Conservation (phyloP, 257 asterid genomes). For the Capsicum chinense region DNA sequence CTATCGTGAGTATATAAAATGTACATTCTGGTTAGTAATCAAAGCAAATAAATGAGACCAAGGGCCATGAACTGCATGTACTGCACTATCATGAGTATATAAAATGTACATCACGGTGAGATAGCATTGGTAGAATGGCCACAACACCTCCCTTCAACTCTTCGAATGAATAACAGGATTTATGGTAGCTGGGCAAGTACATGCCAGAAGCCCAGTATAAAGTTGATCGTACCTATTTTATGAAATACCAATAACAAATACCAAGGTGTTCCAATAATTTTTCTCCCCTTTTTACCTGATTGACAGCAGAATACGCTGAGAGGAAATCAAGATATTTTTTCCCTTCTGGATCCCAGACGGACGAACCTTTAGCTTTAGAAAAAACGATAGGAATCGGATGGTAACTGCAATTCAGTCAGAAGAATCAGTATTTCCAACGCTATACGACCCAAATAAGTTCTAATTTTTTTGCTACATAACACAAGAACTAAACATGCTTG, state of each 20-base stretch:
- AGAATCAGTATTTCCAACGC: slow-evolving; percentile 16
- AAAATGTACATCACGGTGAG: not conserved
- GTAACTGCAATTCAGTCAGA: slow-evolving; percentile 66
- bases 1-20: not conserved
- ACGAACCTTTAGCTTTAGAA: slow-evolving; percentile 87
- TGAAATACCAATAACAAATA: not conserved
- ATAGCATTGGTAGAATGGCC: not conserved
- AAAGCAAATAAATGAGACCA: slow-evolving; percentile 7
- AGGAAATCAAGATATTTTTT: slow-evolving; percentile 90
- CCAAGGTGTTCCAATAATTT: slow-evolving; percentile 9
- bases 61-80: not conserved
- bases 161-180: not conserved
- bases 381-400: slow-evolving; percentile 94
- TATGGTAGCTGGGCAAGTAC: not conserved
- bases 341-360: slow-evolving; percentile 95
- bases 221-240: not conserved
- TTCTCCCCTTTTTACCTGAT: slow-evolving; percentile 62
- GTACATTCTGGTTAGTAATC: not conserved
- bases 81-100: not conserved
- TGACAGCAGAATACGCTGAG: slow-evolving; percentile 93
- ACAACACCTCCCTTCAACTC: slow-evolving; percentile 12
- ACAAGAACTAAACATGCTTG: slow-evolving; percentile 14
- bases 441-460: not conserved
- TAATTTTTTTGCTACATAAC: not conserved
- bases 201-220: slow-evolving; percentile 23